Evolutionary conservation across 1,139 yeast species (phyloP).

Genomic region (Debaryomycetaceae sp.): DNA sequence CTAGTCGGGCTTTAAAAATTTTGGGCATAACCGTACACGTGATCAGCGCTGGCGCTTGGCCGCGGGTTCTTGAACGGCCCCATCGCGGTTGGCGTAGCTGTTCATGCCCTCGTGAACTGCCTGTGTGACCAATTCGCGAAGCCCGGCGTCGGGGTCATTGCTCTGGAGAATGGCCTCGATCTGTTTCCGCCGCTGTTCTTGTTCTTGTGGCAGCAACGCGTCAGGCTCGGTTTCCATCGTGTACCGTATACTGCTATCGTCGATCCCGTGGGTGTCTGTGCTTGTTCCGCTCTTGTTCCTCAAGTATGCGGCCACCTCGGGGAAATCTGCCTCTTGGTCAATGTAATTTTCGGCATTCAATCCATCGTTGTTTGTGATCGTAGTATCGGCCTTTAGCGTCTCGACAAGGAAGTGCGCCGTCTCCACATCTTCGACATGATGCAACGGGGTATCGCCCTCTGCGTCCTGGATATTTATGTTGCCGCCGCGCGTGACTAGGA

Average conservation of each 20-base stretch:
- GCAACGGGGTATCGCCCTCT: constrained; percentile 95
- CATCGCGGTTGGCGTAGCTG: too few species aligned
- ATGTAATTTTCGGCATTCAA: constrained; percentile 58
- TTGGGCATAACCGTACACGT: background rate
- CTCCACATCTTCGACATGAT: constrained; percentile 66
- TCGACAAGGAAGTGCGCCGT: constrained; percentile 60
- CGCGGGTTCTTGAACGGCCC: background rate
- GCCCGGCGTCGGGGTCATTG: constrained; percentile 68
- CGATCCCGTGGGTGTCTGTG: constrained; percentile 12
- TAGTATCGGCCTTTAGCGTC: constrained; percentile 55
- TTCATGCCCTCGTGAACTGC: constrained; percentile 46
- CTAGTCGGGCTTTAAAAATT: too few species aligned
- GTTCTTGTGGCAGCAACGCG: constrained; percentile 17
- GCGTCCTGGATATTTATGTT: constrained; percentile 70
- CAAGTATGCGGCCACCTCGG: constrained; percentile 63
- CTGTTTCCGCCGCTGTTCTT: constrained; percentile 48
- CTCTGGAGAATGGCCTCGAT: constrained; percentile 65
- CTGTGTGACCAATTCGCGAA: constrained; percentile 55
- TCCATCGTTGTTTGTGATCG: constrained; percentile 57
- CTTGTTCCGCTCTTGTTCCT: constrained; percentile 33
- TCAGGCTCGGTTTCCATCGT: constrained; percentile 35
- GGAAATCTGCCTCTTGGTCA: constrained; percentile 79
- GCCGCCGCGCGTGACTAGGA: constrained; percentile 54
- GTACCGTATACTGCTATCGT: constrained; percentile 50
- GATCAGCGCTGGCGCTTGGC: background rate